phyloP scores from a whole-genome alignment of 208 protist species.

The Blechomonas ayalai region DNA sequence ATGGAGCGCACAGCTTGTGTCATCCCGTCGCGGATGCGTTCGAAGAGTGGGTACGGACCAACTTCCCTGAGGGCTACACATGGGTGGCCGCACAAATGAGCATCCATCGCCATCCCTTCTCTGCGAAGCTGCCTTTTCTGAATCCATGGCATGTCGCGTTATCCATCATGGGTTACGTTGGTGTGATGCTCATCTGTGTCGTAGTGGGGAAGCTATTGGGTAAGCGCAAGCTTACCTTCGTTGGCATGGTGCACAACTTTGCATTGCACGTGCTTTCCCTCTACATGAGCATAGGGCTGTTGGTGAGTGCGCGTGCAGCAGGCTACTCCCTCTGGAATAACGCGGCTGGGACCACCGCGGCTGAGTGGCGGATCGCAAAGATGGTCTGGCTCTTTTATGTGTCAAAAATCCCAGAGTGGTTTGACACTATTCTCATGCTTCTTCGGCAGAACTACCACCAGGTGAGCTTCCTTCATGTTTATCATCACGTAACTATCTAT shows the following conservation, averaged over 20 bases:
- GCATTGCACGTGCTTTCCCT: slow-evolving; percentile 48
- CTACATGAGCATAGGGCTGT: slow-evolving; percentile 67
- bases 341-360: slow-evolving; percentile 21
- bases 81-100: slow-evolving; percentile 10
- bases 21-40: slow-evolving; percentile 19
- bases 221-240: slow-evolving; percentile 32
- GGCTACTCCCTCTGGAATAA: slow-evolving; percentile 73
- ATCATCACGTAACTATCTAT: slow-evolving; percentile 75
- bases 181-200: slow-evolving; percentile 17
- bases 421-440: slow-evolving; percentile 70
- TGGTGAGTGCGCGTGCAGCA: slow-evolving; percentile 44
- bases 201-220: slow-evolving; percentile 31
- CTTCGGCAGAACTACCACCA: slow-evolving; percentile 74
- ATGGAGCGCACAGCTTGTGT: slow-evolving; percentile 16
- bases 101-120: slow-evolving; percentile 37
- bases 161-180: slow-evolving; percentile 35
- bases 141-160: slow-evolving; percentile 43
- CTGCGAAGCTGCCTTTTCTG: slow-evolving; percentile 34
- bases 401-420: slow-evolving; percentile 71
- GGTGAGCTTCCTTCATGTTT: slow-evolving; percentile 74
- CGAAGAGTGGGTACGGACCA: slow-evolving; percentile 15
- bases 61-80: slow-evolving; percentile 14
- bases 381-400: slow-evolving; percentile 74
- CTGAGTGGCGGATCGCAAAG: slow-evolving; percentile 57
- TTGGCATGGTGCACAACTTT: slow-evolving; percentile 64